Percentiles rank a stretch among this genome's conserved stretches.
Conservation (phyloP, 495 filamentous ascomycete species). For the Polyplosphaeria fusca region DNA sequence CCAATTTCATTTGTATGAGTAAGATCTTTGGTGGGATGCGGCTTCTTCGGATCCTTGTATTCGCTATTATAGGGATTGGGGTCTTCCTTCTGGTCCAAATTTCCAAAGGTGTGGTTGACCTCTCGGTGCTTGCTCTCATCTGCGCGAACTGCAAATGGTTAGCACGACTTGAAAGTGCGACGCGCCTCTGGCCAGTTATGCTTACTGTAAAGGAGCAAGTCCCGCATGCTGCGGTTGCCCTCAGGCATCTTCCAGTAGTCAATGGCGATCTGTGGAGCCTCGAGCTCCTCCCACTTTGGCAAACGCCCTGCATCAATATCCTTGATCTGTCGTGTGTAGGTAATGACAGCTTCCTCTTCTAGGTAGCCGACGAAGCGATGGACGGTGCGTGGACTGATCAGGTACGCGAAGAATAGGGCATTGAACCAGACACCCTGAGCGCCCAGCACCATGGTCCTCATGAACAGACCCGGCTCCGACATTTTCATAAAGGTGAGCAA, state of each 20-base stretch:
- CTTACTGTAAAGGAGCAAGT: constrained; percentile 70
- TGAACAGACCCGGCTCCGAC: constrained; percentile 83
- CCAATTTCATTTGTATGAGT: constrained; percentile 64
- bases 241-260: constrained; percentile 93
- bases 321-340: constrained; percentile 80
- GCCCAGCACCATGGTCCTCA: constrained; percentile 80
- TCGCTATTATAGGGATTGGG: constrained; percentile 84
- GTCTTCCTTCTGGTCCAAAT: constrained; percentile 75
- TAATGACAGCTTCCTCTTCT: constrained; percentile 94
- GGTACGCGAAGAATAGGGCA: constrained; percentile 82
- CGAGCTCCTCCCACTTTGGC: constrained; percentile 74
- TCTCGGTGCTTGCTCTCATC: constrained; percentile 97
- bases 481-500: constrained; percentile 92
- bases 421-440: constrained; percentile 93
- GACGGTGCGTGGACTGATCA: constrained; percentile 82
- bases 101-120: constrained; percentile 92
- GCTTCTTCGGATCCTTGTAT: constrained; percentile 62
- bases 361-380: constrained; percentile 97
- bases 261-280: constrained; percentile 83
- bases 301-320: constrained; percentile 83
- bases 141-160: constrained; percentile 55
- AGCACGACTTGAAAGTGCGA: background rate
- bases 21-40: constrained; percentile 69
- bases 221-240: constrained; percentile 73
- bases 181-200: background rate